Conservation (phyloP, 129 eudicot genomes). For the Calendula officinalis region DNA sequence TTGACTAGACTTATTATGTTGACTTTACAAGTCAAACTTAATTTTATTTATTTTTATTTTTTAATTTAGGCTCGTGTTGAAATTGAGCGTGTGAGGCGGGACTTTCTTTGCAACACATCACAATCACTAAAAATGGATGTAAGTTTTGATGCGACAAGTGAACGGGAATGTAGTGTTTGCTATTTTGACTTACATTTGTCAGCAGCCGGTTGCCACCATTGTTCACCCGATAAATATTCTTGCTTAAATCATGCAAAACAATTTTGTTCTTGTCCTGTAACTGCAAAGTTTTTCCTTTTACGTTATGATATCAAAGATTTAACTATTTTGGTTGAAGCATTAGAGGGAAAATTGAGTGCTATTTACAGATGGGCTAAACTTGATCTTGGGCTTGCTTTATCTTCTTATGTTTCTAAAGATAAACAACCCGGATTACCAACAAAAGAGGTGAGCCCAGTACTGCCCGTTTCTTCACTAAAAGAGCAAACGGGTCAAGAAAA, state of each 20-base stretch:
- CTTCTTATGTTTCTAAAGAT: constrained; percentile 69
- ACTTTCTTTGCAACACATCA: constrained; percentile 70
- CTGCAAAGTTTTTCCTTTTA: constrained; percentile 80
- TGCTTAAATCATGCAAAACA: constrained; percentile 95
- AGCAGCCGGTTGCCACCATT: constrained; percentile 87
- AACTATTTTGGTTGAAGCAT: constrained; percentile 81
- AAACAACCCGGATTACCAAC: constrained; percentile 34
- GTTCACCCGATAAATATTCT: constrained; percentile 90
- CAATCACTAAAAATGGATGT: constrained; percentile 89
- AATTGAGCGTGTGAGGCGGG: constrained; percentile 85
- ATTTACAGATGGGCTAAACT: constrained; percentile 94
- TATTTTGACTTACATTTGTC: constrained; percentile 88
- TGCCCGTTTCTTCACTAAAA: constrained; percentile 15
- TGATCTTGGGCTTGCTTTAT: constrained; percentile 82
- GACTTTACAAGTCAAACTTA: not conserved
- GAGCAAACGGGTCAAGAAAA: constrained; percentile 38
- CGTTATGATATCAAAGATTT: constrained; percentile 84
- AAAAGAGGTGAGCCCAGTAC: constrained; percentile 27
- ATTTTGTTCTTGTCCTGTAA: constrained; percentile 84
- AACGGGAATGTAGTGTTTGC: constrained; percentile 92
- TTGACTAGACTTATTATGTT: not conserved
- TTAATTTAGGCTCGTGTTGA: constrained; percentile 80
- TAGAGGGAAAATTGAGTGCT: constrained; percentile 96
- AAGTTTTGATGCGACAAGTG: constrained; percentile 76
- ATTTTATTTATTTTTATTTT: constrained; percentile 4